A percentile compares a stretch with the other conserved stretches of the same genome.
These are phyloP conservation scores for Dendrobium chrysotoxum DNA, from an alignment of 106 monocot species.

Conservation along the genomic window DNA sequence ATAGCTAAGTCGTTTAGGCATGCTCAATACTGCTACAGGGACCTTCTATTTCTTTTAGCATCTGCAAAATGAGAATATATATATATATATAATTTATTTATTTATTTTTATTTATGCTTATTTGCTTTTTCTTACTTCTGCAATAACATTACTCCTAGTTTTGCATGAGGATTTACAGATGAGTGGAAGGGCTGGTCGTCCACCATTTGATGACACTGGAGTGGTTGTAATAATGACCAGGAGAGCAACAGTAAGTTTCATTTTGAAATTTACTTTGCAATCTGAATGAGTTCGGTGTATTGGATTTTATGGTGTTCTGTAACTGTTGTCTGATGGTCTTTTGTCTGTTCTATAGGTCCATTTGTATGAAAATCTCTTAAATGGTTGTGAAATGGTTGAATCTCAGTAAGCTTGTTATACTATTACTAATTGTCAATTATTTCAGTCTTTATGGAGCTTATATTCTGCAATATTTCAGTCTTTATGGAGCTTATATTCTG, in stretches of 20 bases:
- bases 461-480: neutral
- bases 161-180: constrained; percentile 47
- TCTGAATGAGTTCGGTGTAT: neutral
- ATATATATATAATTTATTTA: too few relatives aligned
- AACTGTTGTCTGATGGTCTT: neutral
- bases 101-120: neutral
- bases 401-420: constrained; percentile 67
- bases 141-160: neutral
- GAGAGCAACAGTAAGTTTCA: constrained; percentile 70
- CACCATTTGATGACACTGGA: constrained; percentile 96
- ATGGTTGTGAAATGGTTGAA: constrained; percentile 98
- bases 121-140: neutral
- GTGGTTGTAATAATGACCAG: constrained; percentile 93
- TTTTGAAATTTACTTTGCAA: neutral
- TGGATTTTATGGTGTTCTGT: neutral
- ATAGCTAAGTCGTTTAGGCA: neutral
- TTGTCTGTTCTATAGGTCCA: constrained; percentile 48
- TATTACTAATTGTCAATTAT: neutral
- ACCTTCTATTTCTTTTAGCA: neutral
- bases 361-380: constrained; percentile 92
- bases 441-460: neutral
- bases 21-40: neutral
- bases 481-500: neutral
- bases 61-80: neutral
- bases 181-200: constrained; percentile 96